A percentile compares a stretch with the other conserved stretches of the same genome.
Evolutionary conservation across 2,329 filamentous ascomycete genomes (phyloP).

Genomic region (Ceratocystis cubensis): DNA sequence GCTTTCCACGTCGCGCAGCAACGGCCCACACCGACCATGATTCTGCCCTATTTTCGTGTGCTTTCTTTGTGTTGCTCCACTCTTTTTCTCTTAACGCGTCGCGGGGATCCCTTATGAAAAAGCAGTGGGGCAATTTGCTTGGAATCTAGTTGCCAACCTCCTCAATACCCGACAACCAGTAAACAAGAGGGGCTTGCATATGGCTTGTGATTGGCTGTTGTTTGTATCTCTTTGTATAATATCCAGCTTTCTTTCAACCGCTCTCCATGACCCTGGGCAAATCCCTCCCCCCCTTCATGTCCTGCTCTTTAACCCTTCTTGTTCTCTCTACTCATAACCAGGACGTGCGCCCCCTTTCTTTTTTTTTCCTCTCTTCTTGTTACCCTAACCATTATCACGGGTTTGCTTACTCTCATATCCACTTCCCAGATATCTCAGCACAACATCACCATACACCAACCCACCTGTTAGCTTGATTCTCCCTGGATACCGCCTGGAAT

Average conservation of each 20-base stretch:
- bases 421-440: neutral
- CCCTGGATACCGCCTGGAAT: constrained; percentile 13
- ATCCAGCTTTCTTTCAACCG: neutral
- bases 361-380: constrained; percentile 7
- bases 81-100: constrained; percentile 6
- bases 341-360: constrained; percentile 9
- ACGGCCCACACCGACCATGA: neutral
- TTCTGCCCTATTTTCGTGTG: neutral
- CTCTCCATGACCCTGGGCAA: neutral
- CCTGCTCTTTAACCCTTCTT: constrained; percentile 19
- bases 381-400: constrained; percentile 9
- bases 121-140: neutral
- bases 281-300: constrained; percentile 8
- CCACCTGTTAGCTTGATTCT: neutral
- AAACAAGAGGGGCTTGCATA: constrained; percentile 12
- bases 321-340: constrained; percentile 14
- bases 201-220: constrained; percentile 21
- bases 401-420: constrained; percentile 8
- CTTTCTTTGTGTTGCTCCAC: constrained; percentile 1
- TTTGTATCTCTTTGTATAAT: constrained; percentile 5
- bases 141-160: constrained; percentile 17
- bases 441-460: neutral
- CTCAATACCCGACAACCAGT: constrained; percentile 13
- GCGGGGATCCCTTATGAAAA: neutral
- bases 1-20: constrained; percentile 14